Conservation (phyloP, 805 yeast genomes). For the Schwanniomyces polymorphus region DNA sequence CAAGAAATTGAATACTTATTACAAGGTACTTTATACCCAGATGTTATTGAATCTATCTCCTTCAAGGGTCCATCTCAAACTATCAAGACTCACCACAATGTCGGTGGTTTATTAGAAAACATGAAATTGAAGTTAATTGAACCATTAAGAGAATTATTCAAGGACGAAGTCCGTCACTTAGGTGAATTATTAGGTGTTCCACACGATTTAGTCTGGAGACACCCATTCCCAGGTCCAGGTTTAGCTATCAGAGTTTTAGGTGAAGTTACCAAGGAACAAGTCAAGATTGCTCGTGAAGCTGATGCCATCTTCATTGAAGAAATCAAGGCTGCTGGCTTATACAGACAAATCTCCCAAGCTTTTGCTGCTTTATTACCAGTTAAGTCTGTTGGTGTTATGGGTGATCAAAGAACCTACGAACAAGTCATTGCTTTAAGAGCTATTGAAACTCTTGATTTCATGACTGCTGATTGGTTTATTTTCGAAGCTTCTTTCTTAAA, state of each 20-base stretch:
- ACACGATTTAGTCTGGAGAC: slow-evolving; percentile 98
- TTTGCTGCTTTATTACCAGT: slow-evolving; percentile 97
- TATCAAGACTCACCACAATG: slow-evolving; percentile 98
- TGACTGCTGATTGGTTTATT: slow-evolving; percentile 99
- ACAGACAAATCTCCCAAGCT: slow-evolving; percentile 93
- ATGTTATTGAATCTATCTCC: slow-evolving; percentile 96
- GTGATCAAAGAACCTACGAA: slow-evolving; percentile 98
- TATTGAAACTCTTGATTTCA: slow-evolving; percentile 95
- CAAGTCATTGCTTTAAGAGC: slow-evolving; percentile 99
- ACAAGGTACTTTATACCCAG: slow-evolving; percentile 98
- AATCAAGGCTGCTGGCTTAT: slow-evolving; percentile 89
- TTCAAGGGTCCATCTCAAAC: slow-evolving; percentile 99
- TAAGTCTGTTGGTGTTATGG: slow-evolving; percentile 99
- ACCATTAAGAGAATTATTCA: slow-evolving; percentile 97
- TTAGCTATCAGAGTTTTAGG: slow-evolving; percentile 97
- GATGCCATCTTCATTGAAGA: slow-evolving; percentile 95
- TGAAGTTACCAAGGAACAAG: slow-evolving; percentile 91
- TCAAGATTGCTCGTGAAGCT: slow-evolving; percentile 96
- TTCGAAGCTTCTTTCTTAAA: slow-evolving; percentile 92
- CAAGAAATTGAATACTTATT: slow-evolving; percentile 88
- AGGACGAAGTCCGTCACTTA: slow-evolving; percentile 96
- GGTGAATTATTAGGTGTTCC: slow-evolving; percentile 96
- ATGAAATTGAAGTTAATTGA: slow-evolving; percentile 98
- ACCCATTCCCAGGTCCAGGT: slow-evolving; percentile 99
- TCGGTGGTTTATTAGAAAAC: slow-evolving; percentile 95